Conservation (phyloP, 371 early-diverging fungal species). For the Choanephora cucurbitarum region DNA sequence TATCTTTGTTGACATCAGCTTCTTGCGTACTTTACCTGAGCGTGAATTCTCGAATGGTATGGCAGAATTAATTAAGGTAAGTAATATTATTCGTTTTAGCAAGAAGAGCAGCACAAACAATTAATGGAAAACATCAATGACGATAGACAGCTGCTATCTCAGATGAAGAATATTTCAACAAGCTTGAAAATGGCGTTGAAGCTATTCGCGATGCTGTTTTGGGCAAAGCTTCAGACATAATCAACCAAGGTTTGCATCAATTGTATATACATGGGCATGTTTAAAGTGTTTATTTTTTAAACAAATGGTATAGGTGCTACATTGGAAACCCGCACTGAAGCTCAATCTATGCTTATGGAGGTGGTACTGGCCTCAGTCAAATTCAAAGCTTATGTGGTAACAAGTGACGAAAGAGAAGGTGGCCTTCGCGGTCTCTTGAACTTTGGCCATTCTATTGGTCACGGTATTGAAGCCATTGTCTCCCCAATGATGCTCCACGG, state of each 20-base stretch:
- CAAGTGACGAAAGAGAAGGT: constrained; percentile 93
- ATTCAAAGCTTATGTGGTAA: constrained; percentile 95
- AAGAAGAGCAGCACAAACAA: background rate
- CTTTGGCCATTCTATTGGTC: constrained; percentile 97
- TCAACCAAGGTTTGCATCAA: constrained; percentile 52
- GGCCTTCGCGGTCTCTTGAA: constrained; percentile 95
- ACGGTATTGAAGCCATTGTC: constrained; percentile 93
- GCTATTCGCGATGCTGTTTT: constrained; percentile 75
- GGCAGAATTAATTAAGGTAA: constrained; percentile 94
- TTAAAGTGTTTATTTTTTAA: too few relatives aligned
- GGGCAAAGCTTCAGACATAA: constrained; percentile 43
- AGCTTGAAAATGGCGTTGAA: constrained; percentile 85
- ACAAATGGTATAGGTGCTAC: constrained; percentile 67
- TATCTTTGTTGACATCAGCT: constrained; percentile 88
- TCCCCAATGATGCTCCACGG: constrained; percentile 93
- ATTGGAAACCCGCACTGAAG: constrained; percentile 62
- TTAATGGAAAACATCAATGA: background rate
- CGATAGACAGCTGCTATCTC: constrained; percentile 90
- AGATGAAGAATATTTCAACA: constrained; percentile 82
- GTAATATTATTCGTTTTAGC: background rate
- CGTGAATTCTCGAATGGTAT: constrained; percentile 96
- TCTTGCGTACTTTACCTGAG: constrained; percentile 86
- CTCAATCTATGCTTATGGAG: constrained; percentile 70
- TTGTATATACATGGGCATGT: too few relatives aligned
- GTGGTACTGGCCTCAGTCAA: constrained; percentile 88